A percentile compares a stretch with the other conserved stretches of the same genome.
phyloP scores from a whole-genome alignment of 2,329 filamentous ascomycete genomes.

The Rhinocladiella mackenziei region DNA sequence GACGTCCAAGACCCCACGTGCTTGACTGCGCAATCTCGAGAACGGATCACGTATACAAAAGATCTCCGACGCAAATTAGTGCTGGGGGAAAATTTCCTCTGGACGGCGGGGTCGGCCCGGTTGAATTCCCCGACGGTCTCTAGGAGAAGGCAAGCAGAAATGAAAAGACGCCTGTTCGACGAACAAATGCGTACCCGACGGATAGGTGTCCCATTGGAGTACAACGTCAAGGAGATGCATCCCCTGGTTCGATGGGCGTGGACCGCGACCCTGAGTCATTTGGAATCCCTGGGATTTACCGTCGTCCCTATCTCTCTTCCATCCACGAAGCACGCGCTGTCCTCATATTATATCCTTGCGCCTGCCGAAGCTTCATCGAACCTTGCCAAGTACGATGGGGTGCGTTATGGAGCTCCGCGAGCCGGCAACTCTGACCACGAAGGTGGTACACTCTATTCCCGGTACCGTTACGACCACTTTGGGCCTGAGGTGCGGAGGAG shows the following conservation, averaged over 20 bases:
- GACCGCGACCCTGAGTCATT: conserved; percentile 55
- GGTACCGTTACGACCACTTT: conserved; percentile 69
- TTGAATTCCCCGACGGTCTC: neutral
- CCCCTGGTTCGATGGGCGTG: conserved; percentile 66
- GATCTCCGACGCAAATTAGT: conserved; percentile 8
- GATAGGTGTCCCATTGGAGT: conserved; percentile 66
- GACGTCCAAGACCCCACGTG: conserved; percentile 74
- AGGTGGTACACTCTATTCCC: conserved; percentile 66
- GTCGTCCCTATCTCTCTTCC: conserved; percentile 77
- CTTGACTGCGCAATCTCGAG: conserved; percentile 54
- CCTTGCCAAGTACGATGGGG: conserved; percentile 91
- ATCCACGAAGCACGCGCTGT: conserved; percentile 76
- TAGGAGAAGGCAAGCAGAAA: conserved; percentile 1
- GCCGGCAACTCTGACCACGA: conserved; percentile 49
- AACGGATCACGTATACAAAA: conserved; percentile 18
- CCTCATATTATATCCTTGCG: conserved; percentile 92
- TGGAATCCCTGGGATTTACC: conserved; percentile 64
- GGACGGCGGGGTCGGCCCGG: neutral
- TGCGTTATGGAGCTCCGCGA: conserved; percentile 74
- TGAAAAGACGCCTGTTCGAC: neutral
- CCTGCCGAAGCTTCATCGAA: conserved; percentile 95
- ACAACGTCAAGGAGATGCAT: conserved; percentile 80
- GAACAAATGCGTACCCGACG: conserved; percentile 35
- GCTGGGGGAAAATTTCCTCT: conserved; percentile 5
- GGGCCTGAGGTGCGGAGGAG: conserved; percentile 80